A percentile compares a stretch with the other conserved stretches of the same genome.
Evolutionary conservation across 495 filamentous ascomycete genomes (phyloP).

Genomic region (Hyaloscypha variabilis): DNA sequence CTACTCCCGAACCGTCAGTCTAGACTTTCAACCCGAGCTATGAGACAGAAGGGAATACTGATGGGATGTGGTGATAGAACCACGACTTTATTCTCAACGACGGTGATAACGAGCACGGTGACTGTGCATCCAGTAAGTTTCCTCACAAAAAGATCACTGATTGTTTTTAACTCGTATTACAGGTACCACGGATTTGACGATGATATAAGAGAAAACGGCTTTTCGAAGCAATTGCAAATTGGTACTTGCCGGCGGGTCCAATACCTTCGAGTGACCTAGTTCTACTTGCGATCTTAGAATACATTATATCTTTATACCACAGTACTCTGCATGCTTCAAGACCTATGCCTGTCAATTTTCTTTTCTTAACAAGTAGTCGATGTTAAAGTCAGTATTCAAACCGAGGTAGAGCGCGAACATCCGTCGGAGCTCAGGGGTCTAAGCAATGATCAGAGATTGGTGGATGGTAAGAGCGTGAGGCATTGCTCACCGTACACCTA

Average conservation of each 20-base stretch:
- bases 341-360: no score
- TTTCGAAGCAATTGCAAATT: neutral
- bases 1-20: neutral
- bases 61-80: neutral
- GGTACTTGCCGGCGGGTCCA: neutral
- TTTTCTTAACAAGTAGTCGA: no score
- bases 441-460: no score
- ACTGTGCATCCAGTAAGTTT: neutral
- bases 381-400: no score
- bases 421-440: no score
- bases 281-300: no score
- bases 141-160: neutral
- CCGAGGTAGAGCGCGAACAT: no score
- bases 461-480: no score
- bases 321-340: no score
- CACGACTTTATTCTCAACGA: neutral
- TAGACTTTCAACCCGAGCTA: neutral
- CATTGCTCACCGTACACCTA: no score
- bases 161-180: neutral
- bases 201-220: neutral
- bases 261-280: neutral
- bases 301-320: no score
- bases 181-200: neutral
- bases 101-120: neutral
- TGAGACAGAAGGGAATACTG: neutral